phyloP scores from a whole-genome alignment of 1,284 basidiomycete genomes.

The Microbotryomycetes sp. region DNA sequence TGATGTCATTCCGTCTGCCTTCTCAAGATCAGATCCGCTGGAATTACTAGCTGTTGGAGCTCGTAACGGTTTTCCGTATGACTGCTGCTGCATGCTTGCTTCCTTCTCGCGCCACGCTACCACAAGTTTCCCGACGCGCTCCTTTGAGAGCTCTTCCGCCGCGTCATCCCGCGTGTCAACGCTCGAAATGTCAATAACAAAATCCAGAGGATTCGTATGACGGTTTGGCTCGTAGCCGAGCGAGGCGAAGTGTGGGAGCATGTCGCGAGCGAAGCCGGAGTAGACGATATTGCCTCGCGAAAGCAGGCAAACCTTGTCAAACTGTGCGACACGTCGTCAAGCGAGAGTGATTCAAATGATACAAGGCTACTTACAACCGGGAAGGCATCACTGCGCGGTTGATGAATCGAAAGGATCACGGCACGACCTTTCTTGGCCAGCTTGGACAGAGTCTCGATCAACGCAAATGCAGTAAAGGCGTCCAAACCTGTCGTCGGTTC shows the following conservation, averaged over 20 bases:
- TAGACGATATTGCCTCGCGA: conserved; percentile 48
- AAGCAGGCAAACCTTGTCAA: conserved; percentile 46
- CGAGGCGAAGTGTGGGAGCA: conserved; percentile 44
- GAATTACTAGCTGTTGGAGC: not conserved
- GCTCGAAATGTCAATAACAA: conserved; percentile 45
- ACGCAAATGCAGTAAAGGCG: conserved; percentile 48
- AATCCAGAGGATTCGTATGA: conserved; percentile 41
- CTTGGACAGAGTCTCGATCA: conserved; percentile 46
- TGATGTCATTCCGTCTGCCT: not conserved
- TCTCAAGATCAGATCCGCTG: conserved; percentile 8
- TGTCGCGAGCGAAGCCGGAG: conserved; percentile 41
- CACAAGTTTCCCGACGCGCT: conserved; percentile 37
- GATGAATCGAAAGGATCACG: conserved; percentile 49
- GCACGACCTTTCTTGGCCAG: conserved; percentile 48
- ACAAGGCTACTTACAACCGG: conserved; percentile 39
- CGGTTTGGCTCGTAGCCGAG: conserved; percentile 33
- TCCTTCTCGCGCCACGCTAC: conserved; percentile 38
- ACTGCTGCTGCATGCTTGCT: not conserved
- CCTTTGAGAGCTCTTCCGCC: conserved; percentile 40
- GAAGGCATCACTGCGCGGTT: conserved; percentile 51
- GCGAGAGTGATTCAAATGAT: not conserved
- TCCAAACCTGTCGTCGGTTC: conserved; percentile 59
- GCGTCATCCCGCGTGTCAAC: conserved; percentile 46
- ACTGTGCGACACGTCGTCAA: not conserved
- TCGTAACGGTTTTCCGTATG: not conserved